phyloP scores from a whole-genome alignment of 805 yeast genomes.

The Candida golubevii region DNA sequence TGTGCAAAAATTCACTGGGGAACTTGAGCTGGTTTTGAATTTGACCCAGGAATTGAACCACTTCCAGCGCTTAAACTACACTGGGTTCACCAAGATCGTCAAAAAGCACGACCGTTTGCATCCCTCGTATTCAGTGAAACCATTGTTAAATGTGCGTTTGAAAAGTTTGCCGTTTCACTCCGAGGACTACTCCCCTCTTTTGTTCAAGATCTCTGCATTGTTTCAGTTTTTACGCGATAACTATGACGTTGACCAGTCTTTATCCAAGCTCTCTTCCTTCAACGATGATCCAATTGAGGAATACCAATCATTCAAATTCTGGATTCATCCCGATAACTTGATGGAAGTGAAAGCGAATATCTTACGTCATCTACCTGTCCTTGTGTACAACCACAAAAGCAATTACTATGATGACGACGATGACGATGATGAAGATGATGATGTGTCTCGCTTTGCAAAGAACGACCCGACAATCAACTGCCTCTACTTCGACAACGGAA shows the following conservation, averaged over 20 bases:
- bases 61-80: constrained; percentile 86
- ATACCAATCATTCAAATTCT: constrained; percentile 73
- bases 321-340: constrained; percentile 95
- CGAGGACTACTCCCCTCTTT: constrained; percentile 89
- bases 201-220: constrained; percentile 75
- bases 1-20: constrained; percentile 55
- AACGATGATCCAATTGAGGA: constrained; percentile 33
- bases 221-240: constrained; percentile 81
- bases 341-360: constrained; percentile 94
- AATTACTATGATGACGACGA: constrained; percentile 47
- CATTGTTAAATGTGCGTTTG: constrained; percentile 82
- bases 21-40: constrained; percentile 68
- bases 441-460: constrained; percentile 14
- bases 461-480: constrained; percentile 73
- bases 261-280: constrained; percentile 47
- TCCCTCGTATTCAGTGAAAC: constrained; percentile 82
- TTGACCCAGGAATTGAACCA: constrained; percentile 83
- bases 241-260: constrained; percentile 46
- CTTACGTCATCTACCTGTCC: constrained; percentile 87
- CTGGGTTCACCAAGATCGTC: constrained; percentile 92
- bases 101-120: constrained; percentile 94
- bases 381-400: constrained; percentile 57
- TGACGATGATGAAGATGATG: constrained; percentile 31
- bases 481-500: constrained; percentile 78
- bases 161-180: constrained; percentile 86